These are phyloP conservation scores for Colletotrichum truncatum DNA, from an alignment of 2,329 filamentous ascomycete species.

Conservation along the genomic window DNA sequence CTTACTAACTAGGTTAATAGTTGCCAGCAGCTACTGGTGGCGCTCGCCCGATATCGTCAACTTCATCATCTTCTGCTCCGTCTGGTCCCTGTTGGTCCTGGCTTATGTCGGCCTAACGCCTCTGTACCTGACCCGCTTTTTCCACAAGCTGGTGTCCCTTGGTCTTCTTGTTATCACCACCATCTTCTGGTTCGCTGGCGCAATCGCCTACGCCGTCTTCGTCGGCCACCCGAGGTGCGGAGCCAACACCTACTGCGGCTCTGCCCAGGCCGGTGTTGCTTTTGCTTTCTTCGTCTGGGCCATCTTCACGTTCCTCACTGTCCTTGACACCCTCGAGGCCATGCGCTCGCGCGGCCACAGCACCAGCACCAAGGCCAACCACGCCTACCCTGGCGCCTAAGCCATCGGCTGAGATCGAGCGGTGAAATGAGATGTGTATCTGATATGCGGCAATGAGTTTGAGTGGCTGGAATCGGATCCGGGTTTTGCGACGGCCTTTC, in stretches of 20 bases:
- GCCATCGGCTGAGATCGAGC: too few relatives aligned
- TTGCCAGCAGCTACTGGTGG: conserved; percentile 55
- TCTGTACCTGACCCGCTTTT: conserved; percentile 65
- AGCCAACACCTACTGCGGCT: conserved; percentile 63
- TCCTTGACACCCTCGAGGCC: conserved; percentile 55
- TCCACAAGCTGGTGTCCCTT: conserved; percentile 73
- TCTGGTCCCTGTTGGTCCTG: conserved; percentile 80
- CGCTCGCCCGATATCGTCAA: conserved; percentile 65
- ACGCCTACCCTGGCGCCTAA: conserved; percentile 30
- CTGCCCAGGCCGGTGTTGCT: conserved; percentile 70
- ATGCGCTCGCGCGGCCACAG: conserved; percentile 51
- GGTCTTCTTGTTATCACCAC: conserved; percentile 77
- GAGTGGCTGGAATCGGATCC: background rate
- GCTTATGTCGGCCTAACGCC: conserved; percentile 76
- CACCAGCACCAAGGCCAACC: conserved; percentile 21
- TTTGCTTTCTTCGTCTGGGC: conserved; percentile 74
- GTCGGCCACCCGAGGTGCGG: conserved; percentile 66
- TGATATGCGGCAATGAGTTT: background rate
- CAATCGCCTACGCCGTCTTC: conserved; percentile 77
- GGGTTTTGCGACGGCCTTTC: background rate
- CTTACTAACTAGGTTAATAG: conserved; percentile 45
- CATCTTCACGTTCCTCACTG: conserved; percentile 56
- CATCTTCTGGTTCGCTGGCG: conserved; percentile 91
- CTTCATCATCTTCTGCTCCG: conserved; percentile 82
- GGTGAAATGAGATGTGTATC: background rate